Percentiles rank a stretch among this genome's conserved stretches.
Conservation (phyloP, 495 filamentous ascomycete genomes). For the Xylaria palmicola region DNA sequence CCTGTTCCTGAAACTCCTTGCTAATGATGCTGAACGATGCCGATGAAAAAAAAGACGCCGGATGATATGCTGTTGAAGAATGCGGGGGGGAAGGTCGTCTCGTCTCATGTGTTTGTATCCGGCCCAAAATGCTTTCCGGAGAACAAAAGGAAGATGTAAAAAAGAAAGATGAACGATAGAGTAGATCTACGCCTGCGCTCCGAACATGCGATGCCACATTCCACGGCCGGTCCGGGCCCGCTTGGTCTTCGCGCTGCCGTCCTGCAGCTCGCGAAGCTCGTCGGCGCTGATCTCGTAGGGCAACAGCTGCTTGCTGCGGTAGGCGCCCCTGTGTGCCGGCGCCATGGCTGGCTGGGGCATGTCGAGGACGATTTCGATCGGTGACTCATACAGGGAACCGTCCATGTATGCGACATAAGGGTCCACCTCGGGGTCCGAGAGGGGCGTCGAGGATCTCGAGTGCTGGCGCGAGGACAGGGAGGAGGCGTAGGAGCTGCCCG, state of each 20-base stretch:
- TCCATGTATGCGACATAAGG: constrained; percentile 32
- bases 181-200: constrained; percentile 15
- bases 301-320: constrained; percentile 33
- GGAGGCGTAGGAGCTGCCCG: constrained; percentile 39
- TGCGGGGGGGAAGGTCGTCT: constrained; percentile 4
- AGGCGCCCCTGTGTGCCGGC: constrained; percentile 1
- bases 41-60: constrained; percentile 15
- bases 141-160: too few species aligned
- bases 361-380: constrained; percentile 37
- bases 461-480: constrained; percentile 33
- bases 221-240: constrained; percentile 34
- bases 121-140: constrained; percentile 7
- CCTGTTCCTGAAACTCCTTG: constrained; percentile 13
- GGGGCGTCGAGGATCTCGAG: constrained; percentile 46
- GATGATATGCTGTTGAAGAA: constrained; percentile 12
- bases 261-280: constrained; percentile 39
- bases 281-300: constrained; percentile 50
- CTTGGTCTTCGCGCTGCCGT: constrained; percentile 37
- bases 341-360: constrained; percentile 23
- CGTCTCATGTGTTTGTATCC: constrained; percentile 5
- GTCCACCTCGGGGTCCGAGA: constrained; percentile 32
- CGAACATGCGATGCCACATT: constrained; percentile 44
- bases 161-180: constrained; percentile 5
- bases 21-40: constrained; percentile 15
- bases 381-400: constrained; percentile 40